Base-by-base conservation (phyloP, 2,329 filamentous ascomycete genomes). In the Atkinsonella hypoxylon region DNA sequence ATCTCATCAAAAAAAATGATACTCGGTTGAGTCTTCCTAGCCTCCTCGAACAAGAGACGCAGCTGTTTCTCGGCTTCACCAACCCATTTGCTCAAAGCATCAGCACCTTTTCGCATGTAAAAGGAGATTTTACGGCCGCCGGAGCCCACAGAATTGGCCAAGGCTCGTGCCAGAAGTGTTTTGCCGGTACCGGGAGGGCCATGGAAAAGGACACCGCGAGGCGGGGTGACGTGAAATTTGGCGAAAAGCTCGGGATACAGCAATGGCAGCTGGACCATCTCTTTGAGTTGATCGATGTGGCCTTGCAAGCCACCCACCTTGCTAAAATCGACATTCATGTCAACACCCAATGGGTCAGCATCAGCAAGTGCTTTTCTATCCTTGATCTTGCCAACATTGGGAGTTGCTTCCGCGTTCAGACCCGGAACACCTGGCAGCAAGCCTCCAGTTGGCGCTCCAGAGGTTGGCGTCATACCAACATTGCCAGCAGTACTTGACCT, bases 1-100 rank as follows among this genome's bases (percentile, higher is more conserved):
- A 98, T 98, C 67, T 98, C 93, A 65, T 98, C 93, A 59, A 98
- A 97, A 73, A 98, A 98, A 66, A 98, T 98, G 67, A 98, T 98
- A 66, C 91, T 97, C 0, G 93, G 93, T 62, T 98, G 93, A 1
- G 86, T 97, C 65, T 89, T 93, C 54, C 91, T 80, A 15, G 93
- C 93, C 68, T 98, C 93, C 60, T 97, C 93, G 57, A 98, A 98
- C 5, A 98, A 76, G 51, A 97, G 72, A 44, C 93, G 83, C 49
- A 98, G 79, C 64, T 98, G 93, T 68, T 91, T 85, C 69, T 98
- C 93, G 10, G 94, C 93, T 68, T 98, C 93, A 63, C 93, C 93
- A 48, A 98, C 93, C 93, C 93, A 98, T 69, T 98, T 98, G 68
- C 90, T 96, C 55, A 98, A 73, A 15, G 90, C 90, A 76, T 98